These are phyloP conservation scores for Volvariella surrecta DNA, from an alignment of 1,284 basidiomycete species.

Conservation along the genomic window DNA sequence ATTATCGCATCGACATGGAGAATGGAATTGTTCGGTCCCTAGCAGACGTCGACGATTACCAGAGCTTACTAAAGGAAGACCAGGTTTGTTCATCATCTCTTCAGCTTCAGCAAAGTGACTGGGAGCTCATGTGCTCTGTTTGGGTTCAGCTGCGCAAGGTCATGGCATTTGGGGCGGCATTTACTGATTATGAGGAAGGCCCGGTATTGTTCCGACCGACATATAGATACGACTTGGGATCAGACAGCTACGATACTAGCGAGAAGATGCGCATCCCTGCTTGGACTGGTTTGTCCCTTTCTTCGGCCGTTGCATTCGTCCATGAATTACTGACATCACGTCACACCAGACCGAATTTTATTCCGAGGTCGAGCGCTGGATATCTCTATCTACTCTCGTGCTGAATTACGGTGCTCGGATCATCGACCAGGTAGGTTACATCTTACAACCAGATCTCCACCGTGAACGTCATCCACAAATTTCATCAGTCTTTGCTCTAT, in stretches of 20 bases:
- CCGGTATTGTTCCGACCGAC: constrained; percentile 85
- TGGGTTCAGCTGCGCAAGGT: constrained; percentile 52
- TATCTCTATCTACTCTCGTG: constrained; percentile 57
- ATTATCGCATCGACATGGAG: constrained; percentile 87
- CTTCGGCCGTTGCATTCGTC: not conserved
- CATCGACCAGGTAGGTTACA: constrained; percentile 73
- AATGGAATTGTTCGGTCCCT: constrained; percentile 73
- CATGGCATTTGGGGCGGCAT: constrained; percentile 67
- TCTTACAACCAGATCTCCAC: not conserved
- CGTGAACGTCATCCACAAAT: constrained; percentile 3
- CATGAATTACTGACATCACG: not conserved
- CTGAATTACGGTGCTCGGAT: constrained; percentile 85
- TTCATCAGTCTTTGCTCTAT: constrained; percentile 71
- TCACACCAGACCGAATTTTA: constrained; percentile 73
- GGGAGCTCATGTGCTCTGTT: not conserved
- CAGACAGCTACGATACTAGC: constrained; percentile 88
- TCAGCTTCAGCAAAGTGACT: not conserved
- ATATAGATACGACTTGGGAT: constrained; percentile 79
- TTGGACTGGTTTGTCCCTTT: constrained; percentile 75
- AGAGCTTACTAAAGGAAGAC: constrained; percentile 72
- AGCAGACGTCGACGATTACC: constrained; percentile 58
- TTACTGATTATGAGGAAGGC: constrained; percentile 83
- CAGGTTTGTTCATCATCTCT: constrained; percentile 46
- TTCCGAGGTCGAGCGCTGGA: constrained; percentile 71
- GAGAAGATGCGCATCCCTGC: constrained; percentile 96